Conservation (phyloP, 345 rosid genomes). For the Balakata baccata region DNA sequence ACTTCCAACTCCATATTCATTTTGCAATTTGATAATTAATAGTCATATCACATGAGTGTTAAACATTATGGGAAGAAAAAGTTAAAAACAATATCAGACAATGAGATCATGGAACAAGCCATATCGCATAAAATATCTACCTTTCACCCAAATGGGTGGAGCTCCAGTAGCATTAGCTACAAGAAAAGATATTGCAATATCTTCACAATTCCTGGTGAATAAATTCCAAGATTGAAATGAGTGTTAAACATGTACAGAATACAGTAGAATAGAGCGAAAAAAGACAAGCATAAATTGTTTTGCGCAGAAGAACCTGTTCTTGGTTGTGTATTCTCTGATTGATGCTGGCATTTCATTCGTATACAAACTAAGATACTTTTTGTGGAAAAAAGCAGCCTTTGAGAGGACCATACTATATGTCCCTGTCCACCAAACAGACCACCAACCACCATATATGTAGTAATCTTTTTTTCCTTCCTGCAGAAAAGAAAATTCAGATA, state of each 20-base stretch:
- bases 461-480: conserved; percentile 52
- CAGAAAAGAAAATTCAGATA: conserved; percentile 15
- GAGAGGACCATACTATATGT: conserved; percentile 93
- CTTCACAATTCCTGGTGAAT: conserved; percentile 86
- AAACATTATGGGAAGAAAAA: neutral
- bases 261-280: conserved; percentile 2
- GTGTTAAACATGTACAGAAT: conserved; percentile 13
- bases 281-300: neutral
- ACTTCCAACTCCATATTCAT: neutral
- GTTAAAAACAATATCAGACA: neutral
- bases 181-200: conserved; percentile 97
- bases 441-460: conserved; percentile 85
- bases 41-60: neutral
- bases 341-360: conserved; percentile 84
- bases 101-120: neutral
- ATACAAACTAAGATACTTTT: conserved; percentile 75
- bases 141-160: conserved; percentile 96
- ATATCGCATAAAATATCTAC: conserved; percentile 31
- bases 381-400: conserved; percentile 96
- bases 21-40: conserved; percentile 1
- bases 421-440: conserved; percentile 99
- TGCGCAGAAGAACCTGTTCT: conserved; percentile 58
- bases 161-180: conserved; percentile 85
- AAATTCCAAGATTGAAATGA: conserved; percentile 22
- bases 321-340: conserved; percentile 57